phyloP scores from a whole-genome alignment of 345 rosid genomes.

The Laguncularia racemosa region DNA sequence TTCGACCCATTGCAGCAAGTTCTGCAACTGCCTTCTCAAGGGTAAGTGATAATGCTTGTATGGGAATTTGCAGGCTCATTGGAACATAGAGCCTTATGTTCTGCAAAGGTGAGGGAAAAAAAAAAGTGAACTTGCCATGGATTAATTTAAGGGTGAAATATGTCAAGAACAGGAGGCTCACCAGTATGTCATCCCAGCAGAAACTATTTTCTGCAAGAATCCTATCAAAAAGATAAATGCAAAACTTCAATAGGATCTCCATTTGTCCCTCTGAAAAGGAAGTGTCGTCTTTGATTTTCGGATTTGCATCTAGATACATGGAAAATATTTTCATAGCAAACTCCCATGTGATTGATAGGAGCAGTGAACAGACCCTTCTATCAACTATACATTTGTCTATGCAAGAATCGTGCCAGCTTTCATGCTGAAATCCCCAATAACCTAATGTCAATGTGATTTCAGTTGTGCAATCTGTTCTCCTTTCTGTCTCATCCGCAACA shows the following conservation, averaged over 20 bases:
- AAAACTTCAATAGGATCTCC: conserved; percentile 50
- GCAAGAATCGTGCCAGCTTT: conserved; percentile 76
- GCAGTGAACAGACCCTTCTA: conserved; percentile 51
- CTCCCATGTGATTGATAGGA: conserved; percentile 51
- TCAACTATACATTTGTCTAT: conserved; percentile 57
- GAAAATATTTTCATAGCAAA: conserved; percentile 34
- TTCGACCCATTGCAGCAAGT: conserved; percentile 29
- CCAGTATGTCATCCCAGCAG: conserved; percentile 68
- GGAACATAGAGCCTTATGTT: conserved; percentile 59
- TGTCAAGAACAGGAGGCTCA: conserved; percentile 22
- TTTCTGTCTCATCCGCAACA: conserved; percentile 38
- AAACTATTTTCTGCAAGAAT: conserved; percentile 43
- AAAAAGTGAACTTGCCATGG: not conserved
- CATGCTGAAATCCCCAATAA: conserved; percentile 54
- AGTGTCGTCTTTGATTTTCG: conserved; percentile 13
- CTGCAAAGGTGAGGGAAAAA: conserved; percentile 17
- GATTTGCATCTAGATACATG: conserved; percentile 11
- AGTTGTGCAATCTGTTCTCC: conserved; percentile 14
- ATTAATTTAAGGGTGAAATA: not conserved
- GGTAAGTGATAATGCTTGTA: conserved; percentile 26
- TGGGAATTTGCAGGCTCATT: conserved; percentile 27
- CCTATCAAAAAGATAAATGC: conserved; percentile 66
- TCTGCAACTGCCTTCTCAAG: conserved; percentile 37
- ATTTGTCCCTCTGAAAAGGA: conserved; percentile 30
- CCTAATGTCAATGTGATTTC: conserved; percentile 18